A percentile compares a stretch with the other conserved stretches of the same genome.
These are phyloP conservation scores for Exophiala alcalophila DNA, from an alignment of 2,329 filamentous ascomycete species.

Conservation along the genomic window DNA sequence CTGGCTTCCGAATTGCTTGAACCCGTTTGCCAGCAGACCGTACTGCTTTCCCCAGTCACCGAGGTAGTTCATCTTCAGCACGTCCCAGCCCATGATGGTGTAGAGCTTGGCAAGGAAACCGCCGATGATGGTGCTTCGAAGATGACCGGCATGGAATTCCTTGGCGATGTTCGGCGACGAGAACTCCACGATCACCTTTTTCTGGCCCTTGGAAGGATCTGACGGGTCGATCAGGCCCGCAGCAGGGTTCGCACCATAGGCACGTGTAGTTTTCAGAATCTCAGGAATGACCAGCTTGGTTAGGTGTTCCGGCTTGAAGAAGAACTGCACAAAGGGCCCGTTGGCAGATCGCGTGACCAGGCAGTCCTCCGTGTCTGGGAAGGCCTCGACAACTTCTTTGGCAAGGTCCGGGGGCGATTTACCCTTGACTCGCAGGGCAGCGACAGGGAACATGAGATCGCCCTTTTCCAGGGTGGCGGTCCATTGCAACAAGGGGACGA, in stretches of 20 bases:
- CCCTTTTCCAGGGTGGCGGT: constrained; percentile 48
- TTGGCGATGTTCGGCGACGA: constrained; percentile 67
- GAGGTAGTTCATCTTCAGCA: constrained; percentile 64
- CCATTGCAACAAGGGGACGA: constrained; percentile 44
- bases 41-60: constrained; percentile 70
- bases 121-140: constrained; percentile 65
- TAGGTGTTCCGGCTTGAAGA: constrained; percentile 60
- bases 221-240: constrained; percentile 58
- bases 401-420: constrained; percentile 59
- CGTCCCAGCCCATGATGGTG: constrained; percentile 60
- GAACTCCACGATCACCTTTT: constrained; percentile 58
- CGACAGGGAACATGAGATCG: constrained; percentile 44
- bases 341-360: constrained; percentile 35
- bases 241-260: constrained; percentile 60
- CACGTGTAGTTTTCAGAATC: constrained; percentile 55
- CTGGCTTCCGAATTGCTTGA: constrained; percentile 60
- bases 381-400: constrained; percentile 55
- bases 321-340: constrained; percentile 63
- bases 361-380: constrained; percentile 57
- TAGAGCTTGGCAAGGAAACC: constrained; percentile 63
- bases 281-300: constrained; percentile 57
- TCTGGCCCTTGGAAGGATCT: constrained; percentile 57
- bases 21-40: constrained; percentile 59
- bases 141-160: constrained; percentile 63
- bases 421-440: constrained; percentile 50